Evolutionary conservation across 805 yeast species (phyloP), one percentile per base, ranked within the genome.

Genomic region (Gaillardinia entomophila): DNA sequence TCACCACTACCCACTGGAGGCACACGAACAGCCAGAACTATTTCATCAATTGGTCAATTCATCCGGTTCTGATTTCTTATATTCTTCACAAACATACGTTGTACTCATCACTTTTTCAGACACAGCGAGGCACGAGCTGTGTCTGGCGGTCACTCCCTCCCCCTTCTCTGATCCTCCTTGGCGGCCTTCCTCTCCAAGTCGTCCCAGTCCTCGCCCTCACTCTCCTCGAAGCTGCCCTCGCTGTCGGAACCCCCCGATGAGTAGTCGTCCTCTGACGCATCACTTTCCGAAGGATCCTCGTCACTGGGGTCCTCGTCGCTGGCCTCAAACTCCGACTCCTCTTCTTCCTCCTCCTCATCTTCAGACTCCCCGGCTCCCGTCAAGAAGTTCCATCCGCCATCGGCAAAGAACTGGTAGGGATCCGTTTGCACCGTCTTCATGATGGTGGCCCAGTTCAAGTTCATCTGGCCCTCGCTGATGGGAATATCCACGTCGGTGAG

Each of bases 401-500:
- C 94, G 12, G 58, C 60, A 60, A 89, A 92, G 65, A 92, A 92
- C 52, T 87, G 90, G 55, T 87, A 87, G 11, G 98, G 97, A 57
- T 92, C 96, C 3, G 88, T 79, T 43, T 74, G 77, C 41, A 90
- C 78, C 0, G 97, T 87, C 62, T 88, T 90, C 96, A 92, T 90
- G 53, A 92, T 89, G 16, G 88, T 81, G 11, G 79, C 69, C 98
- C 98, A 92, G 64, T 87, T 88, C 75, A 92, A 78, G 65, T 90
- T 90, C 63, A 92, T 82, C 28, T 95, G 89, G 33, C 97, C 96
- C 50, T 88, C 96, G 53, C 89, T 83, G 65, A 73, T 80, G 24
- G 98, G 96, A 42, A 92, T 83, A 57, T 92, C 98, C 52, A 92
- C 95, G 56, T 92, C 95, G n/a, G 95, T 86, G 38, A 92, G 68